These are phyloP conservation scores for Durio zibethinus DNA, from an alignment of 345 rosid genomes.

Conservation along the genomic window DNA sequence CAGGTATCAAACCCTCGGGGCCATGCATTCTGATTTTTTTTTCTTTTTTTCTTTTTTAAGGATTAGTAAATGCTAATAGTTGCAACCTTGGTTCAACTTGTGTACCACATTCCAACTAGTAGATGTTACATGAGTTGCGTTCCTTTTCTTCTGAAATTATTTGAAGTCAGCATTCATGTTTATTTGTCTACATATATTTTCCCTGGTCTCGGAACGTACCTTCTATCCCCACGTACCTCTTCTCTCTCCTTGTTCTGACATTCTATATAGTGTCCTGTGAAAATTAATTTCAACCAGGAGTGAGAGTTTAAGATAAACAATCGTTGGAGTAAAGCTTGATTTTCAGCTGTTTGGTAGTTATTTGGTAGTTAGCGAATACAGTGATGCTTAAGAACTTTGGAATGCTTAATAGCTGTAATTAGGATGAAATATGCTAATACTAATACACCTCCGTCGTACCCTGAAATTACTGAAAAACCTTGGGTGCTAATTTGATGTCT, in stretches of 20 bases:
- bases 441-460: background rate
- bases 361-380: background rate
- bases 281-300: background rate
- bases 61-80: too few species aligned
- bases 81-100: background rate
- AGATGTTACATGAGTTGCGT: background rate
- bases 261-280: background rate
- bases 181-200: background rate
- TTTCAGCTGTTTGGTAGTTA: background rate
- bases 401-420: background rate
- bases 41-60: background rate
- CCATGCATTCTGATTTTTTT: background rate
- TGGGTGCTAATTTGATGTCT: background rate
- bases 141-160: background rate
- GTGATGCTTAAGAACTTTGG: background rate
- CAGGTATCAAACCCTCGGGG: slow-evolving; percentile 48
- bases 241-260: background rate
- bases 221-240: background rate
- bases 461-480: background rate
- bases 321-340: background rate
- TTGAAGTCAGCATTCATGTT: background rate
- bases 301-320: background rate
- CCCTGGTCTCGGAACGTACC: background rate
- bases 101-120: background rate
- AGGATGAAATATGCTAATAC: background rate